A percentile compares a stretch with the other conserved stretches of the same genome.
Evolutionary conservation across 768 basidiomycete species (phyloP).

Genomic region (Lyophyllum semitale): DNA sequence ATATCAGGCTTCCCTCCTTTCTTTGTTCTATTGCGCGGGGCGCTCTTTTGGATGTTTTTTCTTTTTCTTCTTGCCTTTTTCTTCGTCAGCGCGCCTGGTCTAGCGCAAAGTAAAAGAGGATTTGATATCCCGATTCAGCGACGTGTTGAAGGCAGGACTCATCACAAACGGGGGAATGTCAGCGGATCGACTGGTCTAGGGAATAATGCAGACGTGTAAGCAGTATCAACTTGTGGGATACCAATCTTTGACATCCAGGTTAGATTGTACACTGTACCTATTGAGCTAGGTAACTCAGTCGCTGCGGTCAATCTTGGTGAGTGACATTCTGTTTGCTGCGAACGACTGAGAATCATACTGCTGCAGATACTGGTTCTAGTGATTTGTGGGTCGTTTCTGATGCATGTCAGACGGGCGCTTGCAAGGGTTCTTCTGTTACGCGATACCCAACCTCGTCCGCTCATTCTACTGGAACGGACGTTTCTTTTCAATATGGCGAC

Average conservation of each 20-base stretch:
- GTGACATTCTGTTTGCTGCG: not conserved
- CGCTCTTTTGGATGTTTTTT: conserved; percentile 24
- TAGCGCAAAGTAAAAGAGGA: conserved; percentile 12
- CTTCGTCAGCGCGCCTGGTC: conserved; percentile 5
- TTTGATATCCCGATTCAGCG: conserved; percentile 24
- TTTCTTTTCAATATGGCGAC: conserved; percentile 62
- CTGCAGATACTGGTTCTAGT: conserved; percentile 67
- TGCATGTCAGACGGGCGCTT: conserved; percentile 41
- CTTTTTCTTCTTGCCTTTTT: conserved; percentile 18
- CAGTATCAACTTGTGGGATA: no score
- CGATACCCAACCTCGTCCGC: conserved; percentile 45
- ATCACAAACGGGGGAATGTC: conserved; percentile 26
- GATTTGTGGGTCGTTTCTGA: conserved; percentile 70
- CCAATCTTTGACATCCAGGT: not conserved
- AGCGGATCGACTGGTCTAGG: conserved; percentile 37
- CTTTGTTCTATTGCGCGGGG: conserved; percentile 24
- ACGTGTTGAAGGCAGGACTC: conserved; percentile 20
- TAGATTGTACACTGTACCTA: conserved; percentile 39
- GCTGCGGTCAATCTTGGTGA: conserved; percentile 33
- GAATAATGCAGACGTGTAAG: conserved; percentile 37
- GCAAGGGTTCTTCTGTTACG: conserved; percentile 34
- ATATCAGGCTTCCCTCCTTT: conserved; percentile 12
- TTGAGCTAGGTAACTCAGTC: conserved; percentile 31
- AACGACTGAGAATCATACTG: not conserved
- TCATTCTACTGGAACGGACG: conserved; percentile 34